Evolutionary conservation across 495 filamentous ascomycete species (phyloP), one percentile per base, ranked within the genome.

Genomic region (Trichoderma reesei): DNA sequence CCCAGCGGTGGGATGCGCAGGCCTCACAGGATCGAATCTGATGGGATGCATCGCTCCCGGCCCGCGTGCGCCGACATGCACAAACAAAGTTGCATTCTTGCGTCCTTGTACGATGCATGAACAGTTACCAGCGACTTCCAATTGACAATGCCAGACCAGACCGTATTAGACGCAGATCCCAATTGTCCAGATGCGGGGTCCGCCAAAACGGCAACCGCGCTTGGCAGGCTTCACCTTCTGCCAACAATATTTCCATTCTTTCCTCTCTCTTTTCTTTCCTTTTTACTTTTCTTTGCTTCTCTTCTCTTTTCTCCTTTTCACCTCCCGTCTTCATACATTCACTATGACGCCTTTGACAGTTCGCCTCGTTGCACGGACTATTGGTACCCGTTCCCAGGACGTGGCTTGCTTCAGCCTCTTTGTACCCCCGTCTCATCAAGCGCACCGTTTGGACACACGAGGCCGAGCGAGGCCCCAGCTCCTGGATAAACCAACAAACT

Each of bases 371-470:
- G n/a, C n/a, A n/a, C n/a, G n/a, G n/a, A n/a, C n/a, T n/a, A n/a
- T n/a, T n/a, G n/a, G n/a, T n/a, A n/a, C n/a, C n/a, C n/a, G n/a
- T n/a, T n/a, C n/a, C n/a, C n/a, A n/a, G n/a, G n/a, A n/a, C n/a
- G n/a, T n/a, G n/a, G n/a, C n/a, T n/a, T n/a, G n/a, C n/a, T n/a
- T n/a, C n/a, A n/a, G n/a, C n/a, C n/a, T n/a, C n/a, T n/a, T n/a
- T n/a, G n/a, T n/a, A n/a, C n/a, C 44, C 20, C 44, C 44, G 44
- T 56, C 51, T 56, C 51, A 56, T 56, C 20, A 56, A 56, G 51
- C 51, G 51, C 51, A 56, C 51, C 7, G 5, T 56, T 34, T 31
- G 48, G 48, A 34, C 48, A 26, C 48, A 56, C 48, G 48, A 2
- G 26, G 8, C 46, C 18, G 46, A 18, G 13, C 46, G 46, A 51